Evolutionary conservation across 2,329 filamentous ascomycete species (phyloP).

Genomic region (Keithomyces neogunnii): DNA sequence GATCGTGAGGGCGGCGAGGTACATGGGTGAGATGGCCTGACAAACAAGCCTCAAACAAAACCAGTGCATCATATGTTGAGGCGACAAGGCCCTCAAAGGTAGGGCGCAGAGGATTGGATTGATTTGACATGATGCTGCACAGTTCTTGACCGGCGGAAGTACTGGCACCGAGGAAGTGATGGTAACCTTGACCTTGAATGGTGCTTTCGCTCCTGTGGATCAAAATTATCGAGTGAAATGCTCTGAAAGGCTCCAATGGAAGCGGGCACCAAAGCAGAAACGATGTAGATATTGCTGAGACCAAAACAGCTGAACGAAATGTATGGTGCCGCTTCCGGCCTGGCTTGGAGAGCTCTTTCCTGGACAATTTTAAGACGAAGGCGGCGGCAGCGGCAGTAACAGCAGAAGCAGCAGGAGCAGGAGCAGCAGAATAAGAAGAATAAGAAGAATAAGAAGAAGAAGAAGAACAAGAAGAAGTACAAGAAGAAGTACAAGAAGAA

Average conservation of each 20-base stretch:
- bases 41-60: conserved; percentile 74
- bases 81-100: conserved; percentile 60
- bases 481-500: background rate
- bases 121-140: conserved; percentile 17
- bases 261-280: conserved; percentile 8
- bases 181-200: background rate
- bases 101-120: conserved; percentile 38
- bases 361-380: background rate
- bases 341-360: background rate
- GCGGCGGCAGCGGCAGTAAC: too few relatives aligned
- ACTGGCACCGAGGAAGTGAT: background rate
- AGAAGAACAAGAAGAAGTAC: background rate
- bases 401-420: background rate
- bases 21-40: conserved; percentile 65
- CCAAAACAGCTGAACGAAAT: background rate
- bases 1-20: conserved; percentile 75
- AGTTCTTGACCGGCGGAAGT: background rate
- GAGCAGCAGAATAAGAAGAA: background rate
- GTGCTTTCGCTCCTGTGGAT: background rate
- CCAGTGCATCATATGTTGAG: conserved; percentile 67
- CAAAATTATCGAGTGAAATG: background rate
- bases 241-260: background rate
- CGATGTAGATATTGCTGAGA: background rate
- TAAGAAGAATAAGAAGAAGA: background rate
- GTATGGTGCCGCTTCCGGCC: background rate